Conservation (phyloP, 495 filamentous ascomycete genomes). For the Aspergillus conjunctus region DNA sequence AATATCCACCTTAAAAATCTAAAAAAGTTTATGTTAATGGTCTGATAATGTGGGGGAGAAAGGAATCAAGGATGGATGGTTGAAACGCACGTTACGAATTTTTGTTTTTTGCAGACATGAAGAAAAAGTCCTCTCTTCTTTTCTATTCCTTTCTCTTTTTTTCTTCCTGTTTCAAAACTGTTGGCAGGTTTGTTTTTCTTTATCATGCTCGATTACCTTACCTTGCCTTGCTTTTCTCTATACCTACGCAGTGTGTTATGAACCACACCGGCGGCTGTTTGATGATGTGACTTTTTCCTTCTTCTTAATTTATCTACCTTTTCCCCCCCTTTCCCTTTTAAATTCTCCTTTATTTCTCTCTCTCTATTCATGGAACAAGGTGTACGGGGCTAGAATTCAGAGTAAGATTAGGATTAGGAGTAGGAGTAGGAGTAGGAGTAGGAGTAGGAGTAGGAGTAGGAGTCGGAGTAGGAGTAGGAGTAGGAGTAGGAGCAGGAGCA, state of each 20-base stretch:
- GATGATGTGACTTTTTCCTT: neutral
- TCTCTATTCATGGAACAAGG: neutral
- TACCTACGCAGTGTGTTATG: constrained; percentile 21
- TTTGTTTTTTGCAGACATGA: constrained; percentile 15
- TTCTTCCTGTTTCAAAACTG: neutral
- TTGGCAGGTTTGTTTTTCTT: constrained; percentile 9
- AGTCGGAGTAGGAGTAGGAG: too few species aligned
- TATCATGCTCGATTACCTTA: constrained; percentile 3
- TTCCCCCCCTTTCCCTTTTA: neutral
- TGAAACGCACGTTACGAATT: constrained; percentile 29
- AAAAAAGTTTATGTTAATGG: constrained; percentile 21
- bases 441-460: too few species aligned
- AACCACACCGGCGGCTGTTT: constrained; percentile 22
- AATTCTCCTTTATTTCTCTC: neutral
- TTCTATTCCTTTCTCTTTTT: constrained; percentile 9
- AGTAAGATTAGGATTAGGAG: too few species aligned
- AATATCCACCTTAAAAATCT: neutral
- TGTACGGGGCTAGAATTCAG: too few species aligned
- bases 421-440: too few species aligned
- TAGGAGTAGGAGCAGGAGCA: too few species aligned
- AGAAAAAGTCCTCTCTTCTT: constrained; percentile 20
- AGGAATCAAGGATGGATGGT: constrained; percentile 5
- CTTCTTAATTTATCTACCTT: neutral
- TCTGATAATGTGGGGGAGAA: neutral
- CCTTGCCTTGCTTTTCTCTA: neutral